phyloP scores from a whole-genome alignment of 108 stramenopile species.

The Mayamaea pseudoterrestris region DNA sequence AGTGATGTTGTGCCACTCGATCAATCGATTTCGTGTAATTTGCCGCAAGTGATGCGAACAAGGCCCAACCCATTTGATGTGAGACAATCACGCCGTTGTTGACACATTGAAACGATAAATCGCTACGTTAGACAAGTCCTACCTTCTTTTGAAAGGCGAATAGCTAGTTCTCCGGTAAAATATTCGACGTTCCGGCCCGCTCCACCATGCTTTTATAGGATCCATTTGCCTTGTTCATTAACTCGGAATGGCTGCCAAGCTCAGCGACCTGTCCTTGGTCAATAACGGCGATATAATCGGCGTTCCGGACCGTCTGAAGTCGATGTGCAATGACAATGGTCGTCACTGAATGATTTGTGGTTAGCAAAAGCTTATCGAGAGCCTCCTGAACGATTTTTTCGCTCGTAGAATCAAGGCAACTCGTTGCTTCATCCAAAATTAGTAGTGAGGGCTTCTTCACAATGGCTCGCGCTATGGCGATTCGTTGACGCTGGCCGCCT shows the following conservation, averaged over 20 bases:
- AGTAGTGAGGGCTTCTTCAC: slow-evolving; percentile 66
- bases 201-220: slow-evolving; percentile 17
- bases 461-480: slow-evolving; percentile 87
- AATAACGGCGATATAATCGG: slow-evolving; percentile 60
- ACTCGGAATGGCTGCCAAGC: slow-evolving; percentile 54
- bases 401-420: slow-evolving; percentile 33
- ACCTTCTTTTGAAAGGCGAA: too few species aligned
- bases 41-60: too few species aligned
- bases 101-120: too few species aligned
- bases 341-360: slow-evolving; percentile 36
- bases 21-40: too few species aligned
- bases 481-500: slow-evolving; percentile 62
- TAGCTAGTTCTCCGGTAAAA: slow-evolving; percentile 8
- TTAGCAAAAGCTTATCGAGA: slow-evolving; percentile 38
- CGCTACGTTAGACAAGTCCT: too few species aligned
- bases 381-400: slow-evolving; percentile 74
- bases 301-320: slow-evolving; percentile 64
- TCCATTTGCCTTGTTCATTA: slow-evolving; percentile 20
- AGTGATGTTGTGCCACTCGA: too few species aligned
- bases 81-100: too few species aligned
- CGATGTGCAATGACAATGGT: slow-evolving; percentile 79
- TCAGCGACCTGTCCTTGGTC: slow-evolving; percentile 47
- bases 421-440: slow-evolving; percentile 83
- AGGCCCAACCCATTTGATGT: too few species aligned
- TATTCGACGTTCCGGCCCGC: slow-evolving; percentile 18